Evolutionary conservation across 1,284 basidiomycete species (phyloP).

Genomic region (Vanrija sp.): DNA sequence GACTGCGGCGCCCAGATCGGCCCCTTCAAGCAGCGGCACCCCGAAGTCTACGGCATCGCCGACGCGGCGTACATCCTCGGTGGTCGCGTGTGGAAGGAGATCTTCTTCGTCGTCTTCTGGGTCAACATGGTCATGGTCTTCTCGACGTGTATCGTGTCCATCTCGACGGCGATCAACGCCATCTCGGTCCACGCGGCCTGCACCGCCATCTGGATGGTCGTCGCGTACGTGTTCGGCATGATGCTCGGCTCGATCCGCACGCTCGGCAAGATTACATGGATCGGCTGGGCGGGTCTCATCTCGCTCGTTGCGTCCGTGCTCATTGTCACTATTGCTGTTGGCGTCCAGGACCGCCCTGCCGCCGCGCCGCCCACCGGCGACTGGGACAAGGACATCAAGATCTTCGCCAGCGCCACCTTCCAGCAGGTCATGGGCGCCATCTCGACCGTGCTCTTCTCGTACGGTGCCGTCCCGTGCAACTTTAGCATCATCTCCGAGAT

Average conservation of each 20-base stretch:
- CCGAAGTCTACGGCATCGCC: slow-evolving; percentile 15
- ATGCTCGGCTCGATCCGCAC: not conserved
- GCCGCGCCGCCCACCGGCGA: slow-evolving; percentile 18
- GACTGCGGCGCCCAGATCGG: slow-evolving; percentile 5
- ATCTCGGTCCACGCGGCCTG: not conserved
- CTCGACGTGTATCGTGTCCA: not conserved
- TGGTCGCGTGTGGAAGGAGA: not conserved
- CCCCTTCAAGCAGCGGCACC: slow-evolving; percentile 16
- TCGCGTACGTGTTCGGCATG: not conserved
- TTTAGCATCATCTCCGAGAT: slow-evolving; percentile 38
- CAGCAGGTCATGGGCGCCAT: slow-evolving; percentile 49
- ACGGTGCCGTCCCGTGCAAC: slow-evolving; percentile 38
- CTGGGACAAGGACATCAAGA: slow-evolving; percentile 42
- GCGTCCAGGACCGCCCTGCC: not conserved
- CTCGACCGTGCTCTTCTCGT: slow-evolving; percentile 51
- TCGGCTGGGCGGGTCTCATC: not conserved
- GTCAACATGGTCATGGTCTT: not conserved
- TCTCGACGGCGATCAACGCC: not conserved
- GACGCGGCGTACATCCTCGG: slow-evolving; percentile 18
- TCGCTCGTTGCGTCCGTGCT: not conserved
- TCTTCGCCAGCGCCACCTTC: slow-evolving; percentile 44
- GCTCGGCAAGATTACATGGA: not conserved
- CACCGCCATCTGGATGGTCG: not conserved
- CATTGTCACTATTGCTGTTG: not conserved
- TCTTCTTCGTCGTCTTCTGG: not conserved